phyloP scores from a whole-genome alignment of 2,329 filamentous ascomycete genomes.

The Magnaporthiopsis incrustans region DNA sequence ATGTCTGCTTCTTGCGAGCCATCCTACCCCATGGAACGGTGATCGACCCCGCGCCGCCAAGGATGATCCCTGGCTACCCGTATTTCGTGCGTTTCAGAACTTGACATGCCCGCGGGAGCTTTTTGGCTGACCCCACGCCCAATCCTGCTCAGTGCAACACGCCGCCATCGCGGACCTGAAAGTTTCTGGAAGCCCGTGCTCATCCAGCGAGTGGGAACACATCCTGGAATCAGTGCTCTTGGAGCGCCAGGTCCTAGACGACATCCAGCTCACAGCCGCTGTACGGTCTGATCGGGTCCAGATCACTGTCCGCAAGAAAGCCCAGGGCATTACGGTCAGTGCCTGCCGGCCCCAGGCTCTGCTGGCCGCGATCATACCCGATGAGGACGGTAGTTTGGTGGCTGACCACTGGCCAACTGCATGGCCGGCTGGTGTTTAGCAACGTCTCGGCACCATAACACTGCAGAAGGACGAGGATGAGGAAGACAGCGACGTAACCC shows the following conservation, averaged over 20 bases:
- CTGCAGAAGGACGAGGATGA: slow-evolving; percentile 46
- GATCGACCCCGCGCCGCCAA: neutral
- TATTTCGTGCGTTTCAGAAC: slow-evolving; percentile 4
- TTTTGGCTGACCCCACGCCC: slow-evolving; percentile 1
- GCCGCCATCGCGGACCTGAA: slow-evolving; percentile 44
- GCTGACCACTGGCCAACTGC: slow-evolving; percentile 6
- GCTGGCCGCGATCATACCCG: too few species aligned
- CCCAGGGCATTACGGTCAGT: slow-evolving; percentile 60
- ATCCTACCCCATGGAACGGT: neutral
- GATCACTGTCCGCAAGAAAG: slow-evolving; percentile 56
- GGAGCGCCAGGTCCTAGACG: slow-evolving; percentile 35
- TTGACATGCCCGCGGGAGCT: neutral
- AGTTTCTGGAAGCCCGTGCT: slow-evolving; percentile 44
- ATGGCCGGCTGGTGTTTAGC: slow-evolving; percentile 32
- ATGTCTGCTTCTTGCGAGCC: neutral
- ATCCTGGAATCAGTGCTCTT: slow-evolving; percentile 52
- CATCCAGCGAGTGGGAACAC: slow-evolving; percentile 57
- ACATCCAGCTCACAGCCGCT: slow-evolving; percentile 53
- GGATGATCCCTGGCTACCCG: neutral
- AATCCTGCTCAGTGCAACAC: slow-evolving; percentile 42
- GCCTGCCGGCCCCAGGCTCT: slow-evolving; percentile 4
- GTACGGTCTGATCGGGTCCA: slow-evolving; percentile 35
- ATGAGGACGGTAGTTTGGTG: neutral
- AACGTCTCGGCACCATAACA: slow-evolving; percentile 60
- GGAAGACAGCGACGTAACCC: slow-evolving; percentile 55